phyloP scores from a whole-genome alignment of 2,329 filamentous ascomycete species.

The Exophiala spinifera region DNA sequence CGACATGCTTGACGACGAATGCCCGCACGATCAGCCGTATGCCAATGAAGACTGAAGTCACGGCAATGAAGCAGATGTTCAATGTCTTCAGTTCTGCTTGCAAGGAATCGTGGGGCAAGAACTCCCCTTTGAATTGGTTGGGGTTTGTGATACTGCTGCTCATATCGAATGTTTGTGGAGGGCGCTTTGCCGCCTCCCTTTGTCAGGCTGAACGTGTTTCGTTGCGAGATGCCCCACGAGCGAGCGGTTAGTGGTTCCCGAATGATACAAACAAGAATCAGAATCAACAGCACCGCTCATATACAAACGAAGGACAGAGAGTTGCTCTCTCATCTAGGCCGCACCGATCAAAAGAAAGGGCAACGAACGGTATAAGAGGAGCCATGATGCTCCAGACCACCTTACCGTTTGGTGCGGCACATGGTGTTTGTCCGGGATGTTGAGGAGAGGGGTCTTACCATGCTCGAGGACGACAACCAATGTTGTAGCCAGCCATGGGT shows the following conservation, averaged over 20 bases:
- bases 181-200: background rate
- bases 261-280: slow-evolving; percentile 1
- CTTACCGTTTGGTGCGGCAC: slow-evolving; percentile 5
- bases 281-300: slow-evolving; percentile 5
- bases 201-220: background rate
- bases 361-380: slow-evolving; percentile 15
- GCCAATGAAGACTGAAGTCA: slow-evolving; percentile 19
- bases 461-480: slow-evolving; percentile 14
- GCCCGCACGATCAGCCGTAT: slow-evolving; percentile 21
- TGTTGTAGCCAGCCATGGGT: slow-evolving; percentile 20
- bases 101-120: slow-evolving; percentile 21
- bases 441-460: slow-evolving; percentile 8
- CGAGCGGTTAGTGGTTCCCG: background rate
- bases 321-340: slow-evolving; percentile 6
- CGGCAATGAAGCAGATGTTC: slow-evolving; percentile 26
- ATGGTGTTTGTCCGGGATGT: slow-evolving; percentile 10
- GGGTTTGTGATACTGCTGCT: slow-evolving; percentile 11
- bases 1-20: slow-evolving; percentile 25
- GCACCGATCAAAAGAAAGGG: slow-evolving; percentile 4
- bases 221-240: background rate
- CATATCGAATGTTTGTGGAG: slow-evolving; percentile 8
- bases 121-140: slow-evolving; percentile 10
- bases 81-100: slow-evolving; percentile 20
- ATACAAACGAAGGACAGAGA: slow-evolving; percentile 7
- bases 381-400: slow-evolving; percentile 11